Evolutionary conservation across 805 yeast species (phyloP).

Genomic region (Debaryomyces castellii): DNA sequence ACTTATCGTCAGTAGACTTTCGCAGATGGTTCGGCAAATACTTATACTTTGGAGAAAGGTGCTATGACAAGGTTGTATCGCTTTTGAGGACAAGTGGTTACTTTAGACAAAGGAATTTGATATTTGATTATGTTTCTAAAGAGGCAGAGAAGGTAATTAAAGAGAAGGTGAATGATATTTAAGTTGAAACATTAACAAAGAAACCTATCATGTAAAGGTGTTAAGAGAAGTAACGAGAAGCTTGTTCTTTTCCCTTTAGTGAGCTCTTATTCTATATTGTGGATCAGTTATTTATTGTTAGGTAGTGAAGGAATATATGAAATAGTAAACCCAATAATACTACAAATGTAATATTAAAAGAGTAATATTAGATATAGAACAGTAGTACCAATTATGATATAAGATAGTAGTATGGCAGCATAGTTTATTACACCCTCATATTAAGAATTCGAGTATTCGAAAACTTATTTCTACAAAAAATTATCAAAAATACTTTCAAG

Average conservation of each 20-base stretch:
- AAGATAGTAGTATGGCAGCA: too few species aligned
- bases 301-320: too few species aligned
- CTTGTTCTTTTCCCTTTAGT: too few species aligned
- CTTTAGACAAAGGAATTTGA: slow-evolving; percentile 46
- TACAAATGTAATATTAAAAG: too few species aligned
- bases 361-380: too few species aligned
- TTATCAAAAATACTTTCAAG: not conserved
- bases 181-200: slow-evolving; percentile 18
- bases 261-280: too few species aligned
- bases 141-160: slow-evolving; percentile 29
- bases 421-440: too few species aligned
- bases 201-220: slow-evolving; percentile 5
- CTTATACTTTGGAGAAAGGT: slow-evolving; percentile 58
- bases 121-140: slow-evolving; percentile 32
- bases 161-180: slow-evolving; percentile 30
- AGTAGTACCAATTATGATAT: too few species aligned
- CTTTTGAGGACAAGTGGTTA: slow-evolving; percentile 48
- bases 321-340: too few species aligned
- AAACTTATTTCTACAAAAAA: too few species aligned
- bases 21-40: slow-evolving; percentile 52
- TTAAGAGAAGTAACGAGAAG: too few species aligned
- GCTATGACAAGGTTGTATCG: slow-evolving; percentile 50
- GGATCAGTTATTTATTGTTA: too few species aligned
- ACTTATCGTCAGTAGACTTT: slow-evolving; percentile 47
- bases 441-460: not conserved